Percentiles rank a stretch among this genome's conserved stretches.
Evolutionary conservation across 108 stramenopile genomes (phyloP).

Genomic region (Cylindrotheca closterium): DNA sequence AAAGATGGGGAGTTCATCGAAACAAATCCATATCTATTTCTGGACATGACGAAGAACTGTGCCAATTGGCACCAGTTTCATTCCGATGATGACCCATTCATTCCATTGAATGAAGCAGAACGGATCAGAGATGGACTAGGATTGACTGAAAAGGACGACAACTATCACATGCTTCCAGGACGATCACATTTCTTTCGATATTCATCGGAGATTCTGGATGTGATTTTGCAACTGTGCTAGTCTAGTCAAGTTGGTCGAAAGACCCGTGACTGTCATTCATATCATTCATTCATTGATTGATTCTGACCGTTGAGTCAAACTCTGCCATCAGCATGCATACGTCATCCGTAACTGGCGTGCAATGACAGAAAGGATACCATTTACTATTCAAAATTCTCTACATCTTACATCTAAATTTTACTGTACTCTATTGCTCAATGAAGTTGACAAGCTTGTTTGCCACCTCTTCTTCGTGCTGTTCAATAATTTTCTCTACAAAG

Average conservation of each 20-base stretch:
- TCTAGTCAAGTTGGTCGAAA: too few species aligned
- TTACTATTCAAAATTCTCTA: too few species aligned
- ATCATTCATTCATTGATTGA: too few species aligned
- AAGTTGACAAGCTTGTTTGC: not conserved
- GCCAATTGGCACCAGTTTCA: constrained; percentile 66
- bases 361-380: too few species aligned
- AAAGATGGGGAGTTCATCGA: constrained; percentile 20
- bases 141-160: constrained; percentile 23
- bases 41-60: constrained; percentile 57
- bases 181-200: constrained; percentile 72
- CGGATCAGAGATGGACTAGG: constrained; percentile 57
- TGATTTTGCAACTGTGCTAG: constrained; percentile 36
- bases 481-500: not conserved
- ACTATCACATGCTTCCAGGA: constrained; percentile 56
- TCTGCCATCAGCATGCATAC: too few species aligned
- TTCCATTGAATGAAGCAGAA: constrained; percentile 58
- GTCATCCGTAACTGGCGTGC: too few species aligned
- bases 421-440: too few species aligned
- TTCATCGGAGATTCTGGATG: constrained; percentile 48
- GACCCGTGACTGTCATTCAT: too few species aligned
- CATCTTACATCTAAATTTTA: too few species aligned
- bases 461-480: not conserved
- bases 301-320: too few species aligned
- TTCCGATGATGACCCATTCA: constrained; percentile 75
- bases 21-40: constrained; percentile 56